Percentiles rank a stretch among this genome's conserved stretches.
These are phyloP conservation scores for Exophiala phaeomuriformis DNA, from an alignment of 2,329 filamentous ascomycete species.

Conservation along the genomic window DNA sequence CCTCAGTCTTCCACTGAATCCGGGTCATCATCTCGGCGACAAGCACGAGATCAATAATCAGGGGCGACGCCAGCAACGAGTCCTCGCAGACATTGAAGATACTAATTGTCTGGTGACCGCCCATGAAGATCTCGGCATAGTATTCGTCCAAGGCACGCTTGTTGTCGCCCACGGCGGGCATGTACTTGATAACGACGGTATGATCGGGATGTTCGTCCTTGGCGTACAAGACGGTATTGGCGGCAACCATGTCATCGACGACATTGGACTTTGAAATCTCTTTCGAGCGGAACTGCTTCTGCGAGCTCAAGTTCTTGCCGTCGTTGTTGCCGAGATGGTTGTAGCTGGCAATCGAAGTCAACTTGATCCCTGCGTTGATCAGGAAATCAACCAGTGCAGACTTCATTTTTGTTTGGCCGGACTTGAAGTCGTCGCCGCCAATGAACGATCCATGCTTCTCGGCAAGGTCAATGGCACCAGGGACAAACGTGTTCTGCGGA, in stretches of 20 bases:
- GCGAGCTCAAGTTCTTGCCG: conserved; percentile 95
- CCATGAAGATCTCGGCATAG: conserved; percentile 98
- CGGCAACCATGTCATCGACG: conserved; percentile 98
- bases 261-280: conserved; percentile 99
- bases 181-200: conserved; percentile 99
- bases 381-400: conserved; percentile 96
- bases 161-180: conserved; percentile 97
- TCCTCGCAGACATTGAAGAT: conserved; percentile 99
- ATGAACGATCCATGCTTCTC: conserved; percentile 84
- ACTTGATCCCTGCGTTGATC: conserved; percentile 97
- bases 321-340: conserved; percentile 99
- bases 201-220: conserved; percentile 93
- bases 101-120: conserved; percentile 95
- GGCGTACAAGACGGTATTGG: conserved; percentile 84
- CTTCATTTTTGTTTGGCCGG: conserved; percentile 99
- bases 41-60: conserved; percentile 94
- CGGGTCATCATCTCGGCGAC: conserved; percentile 97
- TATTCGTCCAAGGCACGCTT: conserved; percentile 99
- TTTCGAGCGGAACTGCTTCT: conserved; percentile 98
- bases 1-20: conserved; percentile 74
- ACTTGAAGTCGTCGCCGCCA: conserved; percentile 99
- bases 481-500: conserved; percentile 97
- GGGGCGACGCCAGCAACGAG: conserved; percentile 85
- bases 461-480: conserved; percentile 81
- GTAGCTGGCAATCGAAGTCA: conserved; percentile 97